Percentiles rank a stretch among this genome's conserved stretches.
These are phyloP conservation scores for Quercus wislizeni DNA, from an alignment of 306 rosid genomes.

Conservation along the genomic window DNA sequence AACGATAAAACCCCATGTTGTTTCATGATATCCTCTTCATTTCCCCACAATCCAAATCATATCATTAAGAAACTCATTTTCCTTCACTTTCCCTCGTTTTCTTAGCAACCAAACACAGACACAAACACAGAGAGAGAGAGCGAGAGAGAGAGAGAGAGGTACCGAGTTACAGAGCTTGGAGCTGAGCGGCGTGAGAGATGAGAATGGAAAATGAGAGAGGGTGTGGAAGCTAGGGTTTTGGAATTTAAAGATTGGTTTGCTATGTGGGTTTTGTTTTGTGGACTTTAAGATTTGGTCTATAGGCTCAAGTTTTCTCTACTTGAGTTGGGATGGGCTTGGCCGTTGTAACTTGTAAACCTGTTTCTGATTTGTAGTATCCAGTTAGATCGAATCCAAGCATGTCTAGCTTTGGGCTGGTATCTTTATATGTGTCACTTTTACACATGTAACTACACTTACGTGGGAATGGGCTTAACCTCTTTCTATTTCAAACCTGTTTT, in stretches of 20 bases:
- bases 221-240: constrained; percentile 12
- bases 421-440: too few species aligned
- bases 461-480: too few species aligned
- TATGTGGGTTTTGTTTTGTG: neutral
- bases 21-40: neutral
- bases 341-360: too few species aligned
- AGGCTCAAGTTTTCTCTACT: too few species aligned
- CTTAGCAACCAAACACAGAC: neutral
- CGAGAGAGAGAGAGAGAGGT: neutral
- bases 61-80: neutral
- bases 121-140: neutral
- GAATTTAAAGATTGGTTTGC: neutral
- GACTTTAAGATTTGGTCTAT: neutral
- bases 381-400: too few species aligned
- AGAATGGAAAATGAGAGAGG: neutral
- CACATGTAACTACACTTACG: too few species aligned
- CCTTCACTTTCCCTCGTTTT: neutral
- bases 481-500: too few species aligned
- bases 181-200: constrained; percentile 10
- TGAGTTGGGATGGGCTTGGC: too few species aligned
- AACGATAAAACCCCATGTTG: neutral
- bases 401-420: too few species aligned
- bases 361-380: too few species aligned
- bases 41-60: neutral
- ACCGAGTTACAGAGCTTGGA: constrained; percentile 1